Evolutionary conservation across 805 yeast species (phyloP), one percentile per base, ranked within the genome.

Genomic region (Barnettozyma californica): DNA sequence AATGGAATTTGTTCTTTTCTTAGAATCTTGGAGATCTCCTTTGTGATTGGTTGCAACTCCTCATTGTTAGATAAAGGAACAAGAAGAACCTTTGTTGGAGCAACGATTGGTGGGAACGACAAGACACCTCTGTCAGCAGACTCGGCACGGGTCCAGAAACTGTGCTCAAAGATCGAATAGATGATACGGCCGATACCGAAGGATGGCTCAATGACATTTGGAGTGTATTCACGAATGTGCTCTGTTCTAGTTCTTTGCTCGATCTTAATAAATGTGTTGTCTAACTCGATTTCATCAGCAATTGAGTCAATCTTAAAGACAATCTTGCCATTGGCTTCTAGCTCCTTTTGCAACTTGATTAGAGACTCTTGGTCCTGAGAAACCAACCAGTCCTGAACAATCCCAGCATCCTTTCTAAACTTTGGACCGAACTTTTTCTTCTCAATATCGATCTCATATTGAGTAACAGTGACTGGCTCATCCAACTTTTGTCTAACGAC

Each of bases 131-230:
- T 91, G 50, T 87, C 84, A 53, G 83, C 78, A 57, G 87, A 89
- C 66, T 87, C 97, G 18, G 95, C 89, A 72, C 99, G 84, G 47
- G 85, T 71, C 96, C 97, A 94, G 86, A 84, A 94, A 45, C 80
- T 77, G 71, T 94, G 99, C 75, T 94, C 99, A 63, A 91, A 87
- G 58, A 92, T 70, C 36, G 96, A 80, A 74, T 94, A 94, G 56
- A 94, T 75, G 68, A 95, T 89, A 75, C 99, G 91, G 52, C 99
- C 99, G 66, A 94, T 85, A 80, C 99, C 99, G 64, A 94, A 94
- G 7, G 99, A 94, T 53, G 99, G 99, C 74, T 94, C 99, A 62
- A 94, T 94, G 53, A 94, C 99, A 66, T 87, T 90, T 53, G 99
- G 99, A 57, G 88, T 87, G 73, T 73, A 94, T 73, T 95, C 99